Evolutionary conservation across 352 stramenopile genomes (phyloP).

Genomic region (Pythium insidiosum): DNA sequence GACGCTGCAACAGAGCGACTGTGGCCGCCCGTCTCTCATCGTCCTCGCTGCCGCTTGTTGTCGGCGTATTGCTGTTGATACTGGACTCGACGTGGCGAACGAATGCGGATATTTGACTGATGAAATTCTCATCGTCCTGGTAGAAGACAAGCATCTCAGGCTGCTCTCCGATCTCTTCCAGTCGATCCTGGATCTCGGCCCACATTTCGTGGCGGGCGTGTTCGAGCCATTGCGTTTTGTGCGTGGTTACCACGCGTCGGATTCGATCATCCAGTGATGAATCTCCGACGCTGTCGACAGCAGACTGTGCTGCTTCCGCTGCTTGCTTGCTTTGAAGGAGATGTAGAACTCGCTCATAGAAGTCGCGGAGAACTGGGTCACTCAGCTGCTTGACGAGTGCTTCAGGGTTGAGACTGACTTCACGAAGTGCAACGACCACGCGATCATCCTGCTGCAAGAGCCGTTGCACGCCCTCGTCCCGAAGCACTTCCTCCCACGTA

Average conservation of each 20-base stretch:
- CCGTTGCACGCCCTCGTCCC: slow-evolving; percentile 29
- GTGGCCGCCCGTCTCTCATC: slow-evolving; percentile 5
- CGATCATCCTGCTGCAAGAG: slow-evolving; percentile 30
- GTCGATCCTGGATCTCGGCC: slow-evolving; percentile 19
- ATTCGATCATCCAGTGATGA: slow-evolving; percentile 30
- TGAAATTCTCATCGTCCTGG: slow-evolving; percentile 36
- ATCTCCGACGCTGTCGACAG: not conserved
- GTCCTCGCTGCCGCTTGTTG: not conserved
- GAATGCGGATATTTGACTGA: slow-evolving; percentile 24
- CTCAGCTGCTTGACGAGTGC: slow-evolving; percentile 36
- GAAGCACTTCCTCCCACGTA: slow-evolving; percentile 41
- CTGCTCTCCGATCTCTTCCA: slow-evolving; percentile 60
- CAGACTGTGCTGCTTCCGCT: slow-evolving; percentile 6
- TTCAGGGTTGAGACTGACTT: slow-evolving; percentile 58
- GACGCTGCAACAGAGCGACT: slow-evolving; percentile 29
- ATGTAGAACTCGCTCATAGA: slow-evolving; percentile 44
- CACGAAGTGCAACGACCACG: slow-evolving; percentile 42
- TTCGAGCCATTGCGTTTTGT: slow-evolving; percentile 5
- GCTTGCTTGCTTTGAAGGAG: slow-evolving; percentile 13
- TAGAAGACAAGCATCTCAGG: slow-evolving; percentile 65
- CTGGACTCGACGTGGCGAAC: slow-evolving; percentile 8
- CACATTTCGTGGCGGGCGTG: slow-evolving; percentile 12
- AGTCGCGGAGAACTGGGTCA: slow-evolving; percentile 31
- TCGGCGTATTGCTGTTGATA: not conserved
- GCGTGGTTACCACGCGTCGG: slow-evolving; percentile 10